A percentile compares a stretch with the other conserved stretches of the same genome.
These are phyloP conservation scores for Xylariaceae sp. DNA, from an alignment of 2,329 filamentous ascomycete genomes.

Conservation along the genomic window DNA sequence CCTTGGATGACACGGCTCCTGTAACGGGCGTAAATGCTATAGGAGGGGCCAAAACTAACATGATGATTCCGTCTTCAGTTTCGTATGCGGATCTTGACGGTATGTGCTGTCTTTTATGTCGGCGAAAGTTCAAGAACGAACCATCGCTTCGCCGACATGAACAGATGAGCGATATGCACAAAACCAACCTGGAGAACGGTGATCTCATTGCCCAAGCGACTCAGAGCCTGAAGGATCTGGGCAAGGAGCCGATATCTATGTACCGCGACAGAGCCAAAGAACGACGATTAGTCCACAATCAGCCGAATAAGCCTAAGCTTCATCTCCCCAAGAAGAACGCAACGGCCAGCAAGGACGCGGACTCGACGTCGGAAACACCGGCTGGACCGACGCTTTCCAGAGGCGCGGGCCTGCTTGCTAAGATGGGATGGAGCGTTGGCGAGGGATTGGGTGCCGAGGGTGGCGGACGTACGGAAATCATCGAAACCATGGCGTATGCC, in stretches of 20 bases:
- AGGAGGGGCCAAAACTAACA: conserved; percentile 14
- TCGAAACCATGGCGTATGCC: conserved; percentile 59
- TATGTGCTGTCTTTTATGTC: conserved; percentile 39
- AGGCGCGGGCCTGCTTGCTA: conserved; percentile 61
- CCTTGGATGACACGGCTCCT: conserved; percentile 29
- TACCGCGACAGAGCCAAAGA: conserved; percentile 66
- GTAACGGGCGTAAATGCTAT: conserved; percentile 26
- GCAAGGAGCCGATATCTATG: conserved; percentile 32
- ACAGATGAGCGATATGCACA: conserved; percentile 40
- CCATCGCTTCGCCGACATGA: conserved; percentile 40
- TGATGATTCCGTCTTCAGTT: conserved; percentile 35
- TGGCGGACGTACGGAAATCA: conserved; percentile 57
- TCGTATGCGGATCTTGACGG: conserved; percentile 55
- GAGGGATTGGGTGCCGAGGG: conserved; percentile 59
- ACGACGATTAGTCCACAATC: conserved; percentile 56
- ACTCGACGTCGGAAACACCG: conserved; percentile 34
- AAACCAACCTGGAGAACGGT: conserved; percentile 31
- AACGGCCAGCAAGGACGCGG: conserved; percentile 32
- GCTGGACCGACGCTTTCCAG: conserved; percentile 47
- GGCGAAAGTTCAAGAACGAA: conserved; percentile 37
- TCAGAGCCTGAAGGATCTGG: conserved; percentile 30
- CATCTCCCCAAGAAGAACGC: conserved; percentile 27
- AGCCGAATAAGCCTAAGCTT: conserved; percentile 49
- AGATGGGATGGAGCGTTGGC: conserved; percentile 67
- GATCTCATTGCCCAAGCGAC: conserved; percentile 29